Base-by-base conservation (phyloP, 768 basidiomycete species). In the Phaffia tasmanica region DNA sequence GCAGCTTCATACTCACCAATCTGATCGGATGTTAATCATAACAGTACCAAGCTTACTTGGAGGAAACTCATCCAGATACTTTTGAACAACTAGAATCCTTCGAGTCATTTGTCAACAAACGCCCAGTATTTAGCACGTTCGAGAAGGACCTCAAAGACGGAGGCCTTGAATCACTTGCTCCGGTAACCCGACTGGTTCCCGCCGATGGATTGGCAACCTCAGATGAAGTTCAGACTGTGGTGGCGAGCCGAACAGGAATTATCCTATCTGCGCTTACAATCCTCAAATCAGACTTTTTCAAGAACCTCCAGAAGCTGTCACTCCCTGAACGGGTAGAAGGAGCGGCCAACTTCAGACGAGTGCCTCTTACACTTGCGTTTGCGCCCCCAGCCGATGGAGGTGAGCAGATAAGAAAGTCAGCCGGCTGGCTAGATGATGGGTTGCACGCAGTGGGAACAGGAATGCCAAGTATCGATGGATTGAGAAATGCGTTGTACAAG, bases 51-150 rank as follows among this genome's bases (percentile, higher is more conserved):
- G 85, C 91, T 0, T 94, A 93, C 73, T 79, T 94, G 19, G 86
- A 87, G 70, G 86, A 86, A 1, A 86, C 81, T 0, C 81, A 84
- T 69, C 86, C 89, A 0, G 88, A 94, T 73, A 90, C 88, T 0
- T 81, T 74, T 47, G 74, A 75, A 23, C 63, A 74, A 23, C 74
- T 74, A 16, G 73, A 74, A 68, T 84, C 81, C 0, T 86, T 97
- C 59, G 89, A 89, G 73, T 81, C 81, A 5, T 98, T 86, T 71
- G 86, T 98, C 35, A 83, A 86, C 73, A 83, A 83, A 70, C 80
- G 88, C 54, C 95, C 94, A 88, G 94, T 98, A 18, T 91, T 98
- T 78, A 87, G 86, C 75, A 99, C 95, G 0, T 93, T 98, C 68
- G 85, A 92, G 78, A 90, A 88, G 68, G 95, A 98, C 69, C 81